Conservation (phyloP, 1,284 basidiomycete species). For the Sporisorium sorghi region DNA sequence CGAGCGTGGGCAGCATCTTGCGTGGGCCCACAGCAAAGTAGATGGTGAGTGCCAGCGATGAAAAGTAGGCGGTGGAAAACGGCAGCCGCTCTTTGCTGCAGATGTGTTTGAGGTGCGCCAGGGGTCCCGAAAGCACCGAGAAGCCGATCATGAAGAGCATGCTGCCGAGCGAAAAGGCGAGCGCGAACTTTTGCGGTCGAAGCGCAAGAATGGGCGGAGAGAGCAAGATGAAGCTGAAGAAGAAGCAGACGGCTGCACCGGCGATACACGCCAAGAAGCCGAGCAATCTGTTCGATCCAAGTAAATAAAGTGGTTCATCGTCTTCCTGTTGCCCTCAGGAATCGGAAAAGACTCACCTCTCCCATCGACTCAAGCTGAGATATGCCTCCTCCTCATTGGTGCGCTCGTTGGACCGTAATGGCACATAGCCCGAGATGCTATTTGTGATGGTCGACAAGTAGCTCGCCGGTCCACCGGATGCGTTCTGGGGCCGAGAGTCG, state of each 20-base stretch:
- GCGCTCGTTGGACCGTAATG: conserved; percentile 82
- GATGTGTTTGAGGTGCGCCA: conserved; percentile 66
- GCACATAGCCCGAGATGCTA: conserved; percentile 81
- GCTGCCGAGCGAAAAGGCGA: conserved; percentile 66
- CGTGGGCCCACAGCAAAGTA: conserved; percentile 68
- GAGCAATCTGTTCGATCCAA: conserved; percentile 73
- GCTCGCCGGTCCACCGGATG: conserved; percentile 26
- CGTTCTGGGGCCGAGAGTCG: conserved; percentile 44
- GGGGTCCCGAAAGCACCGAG: conserved; percentile 63
- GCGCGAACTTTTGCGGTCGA: conserved; percentile 65
- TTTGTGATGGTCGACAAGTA: conserved; percentile 70
- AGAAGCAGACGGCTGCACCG: conserved; percentile 93
- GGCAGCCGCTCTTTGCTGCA: conserved; percentile 72
- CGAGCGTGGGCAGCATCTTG: conserved; percentile 60
- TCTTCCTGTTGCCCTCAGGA: neutral
- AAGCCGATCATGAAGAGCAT: conserved; percentile 68
- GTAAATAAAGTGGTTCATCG: neutral
- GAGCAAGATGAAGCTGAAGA: conserved; percentile 87
- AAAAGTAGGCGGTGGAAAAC: conserved; percentile 73
- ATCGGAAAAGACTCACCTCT: conserved; percentile 61
- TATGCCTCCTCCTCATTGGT: conserved; percentile 97
- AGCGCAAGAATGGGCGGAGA: conserved; percentile 78
- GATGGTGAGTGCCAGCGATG: conserved; percentile 62
- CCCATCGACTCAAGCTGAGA: conserved; percentile 69
- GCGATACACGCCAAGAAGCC: conserved; percentile 92